phyloP scores from a whole-genome alignment of 2,329 filamentous ascomycete genomes.

The Trichoderma koningiopsis region DNA sequence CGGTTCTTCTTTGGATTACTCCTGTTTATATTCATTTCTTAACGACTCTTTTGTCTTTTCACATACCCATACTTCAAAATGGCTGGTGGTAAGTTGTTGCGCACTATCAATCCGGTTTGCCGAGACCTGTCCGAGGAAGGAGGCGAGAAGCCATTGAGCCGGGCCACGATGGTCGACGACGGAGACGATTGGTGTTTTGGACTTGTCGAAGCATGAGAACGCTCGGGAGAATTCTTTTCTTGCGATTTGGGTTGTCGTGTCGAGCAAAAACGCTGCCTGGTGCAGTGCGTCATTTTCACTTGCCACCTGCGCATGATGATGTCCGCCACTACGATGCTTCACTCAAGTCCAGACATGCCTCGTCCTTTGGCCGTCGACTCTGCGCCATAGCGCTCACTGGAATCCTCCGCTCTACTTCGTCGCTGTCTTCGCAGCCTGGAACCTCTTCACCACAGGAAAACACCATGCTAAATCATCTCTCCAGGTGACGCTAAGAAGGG shows the following conservation, averaged over 20 bases:
- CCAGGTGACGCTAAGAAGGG: slow-evolving; percentile 92
- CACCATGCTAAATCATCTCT: neutral
- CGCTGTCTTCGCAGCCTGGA: neutral
- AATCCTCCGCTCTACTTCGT: neutral
- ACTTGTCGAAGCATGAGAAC: neutral
- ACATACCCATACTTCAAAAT: slow-evolving; percentile 41
- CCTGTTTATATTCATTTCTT: slow-evolving; percentile 18
- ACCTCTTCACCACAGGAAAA: neutral
- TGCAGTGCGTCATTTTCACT: slow-evolving; percentile 29
- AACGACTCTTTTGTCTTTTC: slow-evolving; percentile 23
- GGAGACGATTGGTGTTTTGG: slow-evolving; percentile 1
- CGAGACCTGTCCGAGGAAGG: slow-evolving; percentile 11
- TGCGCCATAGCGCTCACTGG: neutral
- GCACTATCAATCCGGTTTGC: neutral
- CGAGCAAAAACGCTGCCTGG: neutral
- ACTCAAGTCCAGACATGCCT: slow-evolving; percentile 34
- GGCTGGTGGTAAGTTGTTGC: slow-evolving; percentile 48
- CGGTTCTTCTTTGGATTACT: slow-evolving; percentile 26
- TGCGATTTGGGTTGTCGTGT: neutral
- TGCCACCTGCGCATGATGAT: neutral
- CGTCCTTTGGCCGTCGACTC: neutral
- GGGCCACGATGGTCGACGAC: slow-evolving; percentile 20
- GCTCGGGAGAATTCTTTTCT: neutral
- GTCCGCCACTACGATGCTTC: slow-evolving; percentile 5
- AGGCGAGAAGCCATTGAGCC: slow-evolving; percentile 31